These are phyloP conservation scores for Catharanthus roseus DNA, from an alignment of 257 asterid species.

Conservation along the genomic window DNA sequence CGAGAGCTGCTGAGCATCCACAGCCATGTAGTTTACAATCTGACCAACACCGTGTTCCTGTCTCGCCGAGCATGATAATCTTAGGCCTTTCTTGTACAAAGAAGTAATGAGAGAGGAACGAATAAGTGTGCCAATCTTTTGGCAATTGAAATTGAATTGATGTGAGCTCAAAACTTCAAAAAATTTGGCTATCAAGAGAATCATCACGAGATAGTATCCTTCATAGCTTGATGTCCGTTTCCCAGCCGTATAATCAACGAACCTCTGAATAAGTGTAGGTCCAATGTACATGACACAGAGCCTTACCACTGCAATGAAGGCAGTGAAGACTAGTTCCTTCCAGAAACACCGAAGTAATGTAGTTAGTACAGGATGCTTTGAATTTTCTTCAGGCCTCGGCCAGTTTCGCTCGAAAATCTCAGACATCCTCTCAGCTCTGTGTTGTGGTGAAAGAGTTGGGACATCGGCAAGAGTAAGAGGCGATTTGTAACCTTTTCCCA, in stretches of 20 bases:
- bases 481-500: constrained; percentile 56
- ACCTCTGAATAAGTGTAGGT: constrained; percentile 66
- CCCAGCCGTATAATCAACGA: constrained; percentile 71
- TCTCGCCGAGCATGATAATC: constrained; percentile 76
- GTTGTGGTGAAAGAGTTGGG: constrained; percentile 71
- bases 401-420: constrained; percentile 52
- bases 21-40: constrained; percentile 93
- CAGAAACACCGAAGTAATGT: constrained; percentile 75
- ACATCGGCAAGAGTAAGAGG: constrained; percentile 70
- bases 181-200: constrained; percentile 61
- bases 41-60: constrained; percentile 93
- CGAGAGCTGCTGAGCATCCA: constrained; percentile 90
- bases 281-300: constrained; percentile 79
- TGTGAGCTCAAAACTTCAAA: constrained; percentile 75
- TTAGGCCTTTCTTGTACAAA: constrained; percentile 69
- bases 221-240: constrained; percentile 45
- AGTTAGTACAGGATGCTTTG: constrained; percentile 63
- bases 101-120: constrained; percentile 77
- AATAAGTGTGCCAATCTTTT: constrained; percentile 80
- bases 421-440: constrained; percentile 66
- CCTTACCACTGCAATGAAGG: constrained; percentile 61
- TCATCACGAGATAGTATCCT: constrained; percentile 68
- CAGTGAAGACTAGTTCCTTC: constrained; percentile 62
- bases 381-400: constrained; percentile 74
- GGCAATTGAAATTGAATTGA: constrained; percentile 81